A percentile compares a stretch with the other conserved stretches of the same genome.
phyloP scores from a whole-genome alignment of 129 eudicot genomes.

The Silybum marianum region DNA sequence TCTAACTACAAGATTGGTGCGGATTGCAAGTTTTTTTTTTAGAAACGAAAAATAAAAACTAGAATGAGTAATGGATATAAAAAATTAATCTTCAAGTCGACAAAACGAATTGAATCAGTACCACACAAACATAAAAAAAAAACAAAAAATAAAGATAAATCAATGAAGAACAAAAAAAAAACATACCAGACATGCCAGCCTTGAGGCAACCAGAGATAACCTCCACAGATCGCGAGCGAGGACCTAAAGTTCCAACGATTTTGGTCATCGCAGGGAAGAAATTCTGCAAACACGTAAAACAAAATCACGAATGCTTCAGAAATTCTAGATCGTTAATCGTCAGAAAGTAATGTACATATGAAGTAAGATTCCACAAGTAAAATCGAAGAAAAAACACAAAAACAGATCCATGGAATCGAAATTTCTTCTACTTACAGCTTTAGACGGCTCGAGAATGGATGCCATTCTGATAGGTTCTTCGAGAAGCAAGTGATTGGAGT shows the following conservation, averaged over 20 bases:
- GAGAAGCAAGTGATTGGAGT: constrained; percentile 82
- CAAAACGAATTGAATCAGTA: not conserved
- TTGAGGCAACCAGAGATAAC: constrained; percentile 70
- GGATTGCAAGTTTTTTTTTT: not conserved
- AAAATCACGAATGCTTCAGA: not conserved
- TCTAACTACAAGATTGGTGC: not conserved
- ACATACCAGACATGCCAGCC: constrained; percentile 80
- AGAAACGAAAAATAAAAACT: not conserved
- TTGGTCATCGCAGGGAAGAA: constrained; percentile 93
- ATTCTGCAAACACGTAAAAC: constrained; percentile 41
- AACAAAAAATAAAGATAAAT: not conserved
- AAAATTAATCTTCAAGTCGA: constrained; percentile 5
- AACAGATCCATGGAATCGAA: constrained; percentile 22
- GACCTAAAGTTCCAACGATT: constrained; percentile 90
- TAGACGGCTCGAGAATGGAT: constrained; percentile 85
- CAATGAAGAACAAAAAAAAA: not conserved
- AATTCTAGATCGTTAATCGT: constrained; percentile 19
- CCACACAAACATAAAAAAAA: not conserved
- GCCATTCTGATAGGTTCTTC: constrained; percentile 97
- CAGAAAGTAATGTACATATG: not conserved
- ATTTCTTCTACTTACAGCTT: constrained; percentile 47
- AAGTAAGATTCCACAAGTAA: not conserved
- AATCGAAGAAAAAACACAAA: not conserved
- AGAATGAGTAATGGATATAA: not conserved
- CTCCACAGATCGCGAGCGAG: constrained; percentile 84